A percentile compares a stretch with the other conserved stretches of the same genome.
Evolutionary conservation across 2,329 filamentous ascomycete species (phyloP).

Genomic region (Drechmeria coniospora): DNA sequence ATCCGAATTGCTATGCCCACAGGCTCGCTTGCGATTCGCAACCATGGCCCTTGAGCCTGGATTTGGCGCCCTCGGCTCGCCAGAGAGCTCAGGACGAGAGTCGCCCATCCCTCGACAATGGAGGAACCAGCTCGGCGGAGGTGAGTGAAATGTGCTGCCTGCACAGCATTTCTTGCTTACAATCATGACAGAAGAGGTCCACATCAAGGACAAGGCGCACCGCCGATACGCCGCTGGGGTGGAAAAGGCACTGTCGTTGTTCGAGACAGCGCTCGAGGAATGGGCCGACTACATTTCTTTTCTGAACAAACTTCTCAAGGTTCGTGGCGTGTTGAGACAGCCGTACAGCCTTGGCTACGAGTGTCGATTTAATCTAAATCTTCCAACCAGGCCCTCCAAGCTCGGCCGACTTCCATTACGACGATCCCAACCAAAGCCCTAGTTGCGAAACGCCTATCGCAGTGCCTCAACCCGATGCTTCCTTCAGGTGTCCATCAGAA

Average conservation of each 20-base stretch:
- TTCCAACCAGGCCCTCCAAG: conserved; percentile 59
- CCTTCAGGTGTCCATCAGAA: conserved; percentile 98
- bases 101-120: conserved; percentile 63
- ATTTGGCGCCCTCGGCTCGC: conserved; percentile 47
- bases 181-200: conserved; percentile 31
- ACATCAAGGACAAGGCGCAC: conserved; percentile 50
- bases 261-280: conserved; percentile 88
- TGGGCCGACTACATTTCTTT: conserved; percentile 99
- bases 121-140: conserved; percentile 62
- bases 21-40: conserved; percentile 8
- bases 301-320: conserved; percentile 78
- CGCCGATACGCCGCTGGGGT: conserved; percentile 82
- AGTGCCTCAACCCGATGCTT: conserved; percentile 85
- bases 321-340: conserved; percentile 26
- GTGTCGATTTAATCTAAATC: conserved; percentile 1
- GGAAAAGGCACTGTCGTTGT: conserved; percentile 74
- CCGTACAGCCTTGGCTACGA: neutral
- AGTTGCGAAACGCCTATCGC: conserved; percentile 80
- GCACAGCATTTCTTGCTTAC: conserved; percentile 2
- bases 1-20: conserved; percentile 2
- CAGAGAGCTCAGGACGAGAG: conserved; percentile 69
- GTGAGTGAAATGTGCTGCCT: conserved; percentile 31
- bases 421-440: conserved; percentile 67
- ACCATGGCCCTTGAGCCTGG: conserved; percentile 50
- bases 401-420: conserved; percentile 55